Conservation (phyloP, 768 basidiomycete genomes). For the Lanmaoa pseudosensibilis region DNA sequence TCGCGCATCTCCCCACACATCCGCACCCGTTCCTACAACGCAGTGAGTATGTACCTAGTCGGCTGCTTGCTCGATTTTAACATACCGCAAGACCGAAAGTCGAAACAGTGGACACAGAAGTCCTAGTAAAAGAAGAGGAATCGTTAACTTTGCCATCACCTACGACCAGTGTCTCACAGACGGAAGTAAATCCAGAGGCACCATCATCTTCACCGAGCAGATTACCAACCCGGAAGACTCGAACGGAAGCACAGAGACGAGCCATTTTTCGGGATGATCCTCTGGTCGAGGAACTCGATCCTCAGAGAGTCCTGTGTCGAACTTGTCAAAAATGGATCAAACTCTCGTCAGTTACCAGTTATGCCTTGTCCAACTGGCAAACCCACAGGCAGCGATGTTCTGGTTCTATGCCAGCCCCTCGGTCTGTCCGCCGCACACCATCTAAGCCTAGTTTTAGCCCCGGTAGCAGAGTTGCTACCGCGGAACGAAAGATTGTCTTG, state of each 20-base stretch:
- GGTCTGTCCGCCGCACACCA: constrained; percentile 20
- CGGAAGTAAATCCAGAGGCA: background rate
- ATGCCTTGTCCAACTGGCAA: constrained; percentile 54
- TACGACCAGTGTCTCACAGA: background rate
- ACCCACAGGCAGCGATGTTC: constrained; percentile 50
- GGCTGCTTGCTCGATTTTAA: constrained; percentile 1
- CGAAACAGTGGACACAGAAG: background rate
- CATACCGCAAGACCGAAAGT: constrained; percentile 16
- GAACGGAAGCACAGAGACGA: constrained; percentile 48
- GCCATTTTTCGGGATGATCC: constrained; percentile 55
- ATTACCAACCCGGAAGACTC: constrained; percentile 17
- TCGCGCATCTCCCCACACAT: constrained; percentile 4
- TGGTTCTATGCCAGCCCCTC: constrained; percentile 36
- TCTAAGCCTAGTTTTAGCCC: constrained; percentile 40
- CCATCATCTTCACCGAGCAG: constrained; percentile 17
- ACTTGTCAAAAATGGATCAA: constrained; percentile 65
- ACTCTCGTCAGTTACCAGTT: constrained; percentile 41
- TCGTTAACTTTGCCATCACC: constrained; percentile 5
- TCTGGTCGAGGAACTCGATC: constrained; percentile 48
- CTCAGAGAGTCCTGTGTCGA: constrained; percentile 55
- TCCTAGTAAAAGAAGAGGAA: constrained; percentile 20
- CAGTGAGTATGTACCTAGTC: constrained; percentile 15
- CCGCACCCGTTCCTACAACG: background rate
- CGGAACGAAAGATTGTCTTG: constrained; percentile 59
- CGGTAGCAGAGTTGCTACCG: constrained; percentile 57